Base-by-base conservation (phyloP, 768 basidiomycete genomes). In the Russula compacta region DNA sequence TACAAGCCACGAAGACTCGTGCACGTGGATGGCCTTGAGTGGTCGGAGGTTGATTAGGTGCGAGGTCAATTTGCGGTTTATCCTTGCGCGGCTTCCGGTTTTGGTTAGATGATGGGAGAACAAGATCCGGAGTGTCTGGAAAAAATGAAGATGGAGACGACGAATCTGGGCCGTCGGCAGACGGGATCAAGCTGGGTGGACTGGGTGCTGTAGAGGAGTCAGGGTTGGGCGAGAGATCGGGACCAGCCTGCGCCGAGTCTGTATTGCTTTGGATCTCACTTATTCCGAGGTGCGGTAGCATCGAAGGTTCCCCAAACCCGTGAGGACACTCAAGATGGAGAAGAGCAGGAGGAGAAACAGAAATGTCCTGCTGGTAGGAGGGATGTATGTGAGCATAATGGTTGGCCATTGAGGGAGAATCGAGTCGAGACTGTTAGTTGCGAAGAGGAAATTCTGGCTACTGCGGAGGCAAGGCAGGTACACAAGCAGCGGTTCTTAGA, bases 1-100 rank as follows among this genome's bases (percentile, higher is more conserved):
- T 32, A 70, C 89, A 92, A 24, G 89, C 89, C 42, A 90, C 85
- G 64, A 83, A 92, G 24, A 90, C 89, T 38, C 89, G 79, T 19
- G 82, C 79, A 19, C 89, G 79, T 21, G 81, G 84, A 66, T 81
- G 89, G n/a, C 89, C 89, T 70, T 90, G 86, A 0, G 87, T 86
- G 0, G 89, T 91, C 47, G 86, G 82, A 2, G 89, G 89, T 67
- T 91, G 89, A 68, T 86, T 85, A 4, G 85, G 78, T 2, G 87
- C 84, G 38, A 90, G 80, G 49, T 82, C 83, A 53, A 90, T 85
- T 46, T 71, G 81, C 33, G 79, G 78, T 65, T 84, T 72, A 32
- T 67, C 61, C 55, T 38, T 66, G 15, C 65, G 64, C 11, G 43
- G 24, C 21, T 47, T 55, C 10, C 63, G 63, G 19, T 48, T 4